Evolutionary conservation across 106 monocot species (phyloP), one percentile per base, ranked within the genome.

Genomic region (Allium cepa): DNA sequence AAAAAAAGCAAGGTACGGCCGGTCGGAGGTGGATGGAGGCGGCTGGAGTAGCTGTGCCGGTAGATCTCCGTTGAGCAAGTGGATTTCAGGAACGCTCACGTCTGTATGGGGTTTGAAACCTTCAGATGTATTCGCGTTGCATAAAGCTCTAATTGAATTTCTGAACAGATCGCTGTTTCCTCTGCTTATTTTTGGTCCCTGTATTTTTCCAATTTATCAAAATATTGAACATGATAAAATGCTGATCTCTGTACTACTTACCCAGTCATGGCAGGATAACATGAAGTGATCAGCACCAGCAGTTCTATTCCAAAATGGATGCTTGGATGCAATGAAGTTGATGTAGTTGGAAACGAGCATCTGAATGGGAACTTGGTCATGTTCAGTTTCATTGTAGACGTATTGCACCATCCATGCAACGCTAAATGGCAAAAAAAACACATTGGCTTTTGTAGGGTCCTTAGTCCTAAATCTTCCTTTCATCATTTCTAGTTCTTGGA

Each of bases 391-490:
- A 8, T 17, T 26, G 72, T 84, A 79, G 16, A 82, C 17, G 63
- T 64, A 84, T 16, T 59, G 61, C 36, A 87, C 84, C 66, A 87
- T 77, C 75, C 74, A 71, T 17, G 77, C 46, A 16, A 92, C 72
- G 60, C 87, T 92, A 69, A 92, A 84, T 7, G 87, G 91, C 9
- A 92, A 75, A 82, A 84, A 92, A 82, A 84, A 85, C 49, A 67
- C 76, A 60, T 92, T 84, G 12, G 91, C 91, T n/a, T 59, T 26
- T 1, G 17, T 22, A 1, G 87, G 73, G 63, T 92, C 73, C 57
- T 46, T 8, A 7, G 87, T 80, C 71, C 84, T 47, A 5, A 90
- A 58, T 5, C 81, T 60, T 3, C 71, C 22, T 28, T 49, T 9
- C 69, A 77, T 67, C 53, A 46, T 73, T 59, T 87, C 87, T 26